Evolutionary conservation across 192 early-diverging fungal species (phyloP), one percentile per base, ranked within the genome.

Genomic region (Gigaspora rosea): DNA sequence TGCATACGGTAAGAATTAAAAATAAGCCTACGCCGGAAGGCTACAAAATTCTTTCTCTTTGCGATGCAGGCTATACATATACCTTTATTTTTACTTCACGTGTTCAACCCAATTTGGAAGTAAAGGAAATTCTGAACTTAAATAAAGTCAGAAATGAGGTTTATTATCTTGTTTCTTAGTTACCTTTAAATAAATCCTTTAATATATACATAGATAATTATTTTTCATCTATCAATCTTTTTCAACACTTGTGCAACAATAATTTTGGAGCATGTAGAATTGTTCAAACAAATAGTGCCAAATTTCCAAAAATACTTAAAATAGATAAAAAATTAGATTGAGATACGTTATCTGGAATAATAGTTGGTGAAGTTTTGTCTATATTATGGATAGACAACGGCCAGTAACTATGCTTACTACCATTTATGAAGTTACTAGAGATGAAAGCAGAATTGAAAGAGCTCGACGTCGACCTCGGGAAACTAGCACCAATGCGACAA

Each of bases 31-130:
- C 61, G 0, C 77, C 76, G 0, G 77, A 80, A 48, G 79, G 77
- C 2, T 83, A 75, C 51, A 80, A 83, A 63, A 73, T 83, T 33
- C 58, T 80, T 35, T 76, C 82, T 12, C 76, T 83, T 11, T 83
- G 77, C 62, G 77, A 83, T 54, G 51, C 79, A 57, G 73, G 79
- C 50, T 78, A 80, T 56, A 83, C 72, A 0, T 83, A 49, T 35
- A n/a, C 76, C 7, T 83, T 80, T 64, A 9, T 75, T 2, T 75
- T 71, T 15, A 76, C 67, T 22, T 83, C 73, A 27, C 8, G 62
- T 4, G 70, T 78, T 3, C n/a, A 22, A 0, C n/a, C 67, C 4
- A n/a, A 63, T 33, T 49, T 11, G 11, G 69, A 69, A 20, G 16
- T 76, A 11, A 36, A 63, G 27, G 12, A 65, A 32, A 57, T 81